Base-by-base conservation (phyloP, 805 yeast species). In the Yarrowia bubula region DNA sequence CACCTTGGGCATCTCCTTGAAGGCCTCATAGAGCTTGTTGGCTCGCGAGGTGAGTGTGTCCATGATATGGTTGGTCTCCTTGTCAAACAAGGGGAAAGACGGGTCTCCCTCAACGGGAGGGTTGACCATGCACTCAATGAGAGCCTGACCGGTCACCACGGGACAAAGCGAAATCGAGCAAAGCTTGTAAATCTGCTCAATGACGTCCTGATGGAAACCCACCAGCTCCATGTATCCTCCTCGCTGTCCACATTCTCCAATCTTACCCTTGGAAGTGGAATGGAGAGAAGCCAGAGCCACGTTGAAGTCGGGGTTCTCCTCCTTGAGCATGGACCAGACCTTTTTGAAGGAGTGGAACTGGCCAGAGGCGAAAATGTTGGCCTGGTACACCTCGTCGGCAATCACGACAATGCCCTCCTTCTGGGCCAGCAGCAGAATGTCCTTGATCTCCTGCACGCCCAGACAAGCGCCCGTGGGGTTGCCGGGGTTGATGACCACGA, bases 201-300 rank as follows among this genome's bases (percentile, higher is more conserved):
- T 78, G 15, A 92, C 87, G 50, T 88, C 92, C 3, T 80, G 80
- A 13, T 82, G 79, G 77, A 95, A 89, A 0, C 97, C 97, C 10
- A 87, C 83, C 8, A 92, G 78, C 77, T 95, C 99, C 95, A 95
- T 89, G 80, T 92, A 95, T 6, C 99, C 99, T 71, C 98, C 99
- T 78, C 99, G 86, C 80, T 95, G 99, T 67, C 99, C 99, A 82
- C 99, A 95, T 78, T 95, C 99, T 68, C 99, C 99, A 68, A 91
- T 84, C 70, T 92, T 91, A 75, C 99, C 99, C 77, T 95, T 95
- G 11, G 98, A 93, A 47, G 96, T 91, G n/a, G 98, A 92, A 76
- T 95, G 98, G 70, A 95, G 79, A 1, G 98, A 92, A 2, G 96
- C 98, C 66, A 95, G 81, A 75, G 91, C 96, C 43, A 95, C 93